A percentile compares a stretch with the other conserved stretches of the same genome.
These are phyloP conservation scores for Erodium texanum DNA, from an alignment of 441 rosid genomes.

Conservation along the genomic window DNA sequence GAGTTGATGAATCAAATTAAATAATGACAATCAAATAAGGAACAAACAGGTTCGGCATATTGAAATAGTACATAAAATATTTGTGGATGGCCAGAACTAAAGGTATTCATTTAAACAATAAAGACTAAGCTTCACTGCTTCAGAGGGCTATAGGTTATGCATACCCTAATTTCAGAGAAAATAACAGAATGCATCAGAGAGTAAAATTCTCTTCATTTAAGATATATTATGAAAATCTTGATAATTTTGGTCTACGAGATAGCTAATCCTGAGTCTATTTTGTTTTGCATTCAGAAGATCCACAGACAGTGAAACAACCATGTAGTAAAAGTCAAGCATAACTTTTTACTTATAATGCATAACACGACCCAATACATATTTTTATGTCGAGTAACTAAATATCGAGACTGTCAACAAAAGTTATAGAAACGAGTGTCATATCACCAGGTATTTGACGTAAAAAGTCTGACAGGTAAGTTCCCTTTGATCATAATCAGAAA, in stretches of 20 bases:
- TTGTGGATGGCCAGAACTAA: neutral
- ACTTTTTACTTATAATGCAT: neutral
- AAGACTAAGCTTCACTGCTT: neutral
- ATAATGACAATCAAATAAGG: neutral
- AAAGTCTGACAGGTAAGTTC: neutral
- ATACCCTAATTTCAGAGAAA: neutral
- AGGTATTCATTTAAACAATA: neutral
- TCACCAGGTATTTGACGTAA: neutral
- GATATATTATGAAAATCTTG: neutral
- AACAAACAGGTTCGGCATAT: neutral
- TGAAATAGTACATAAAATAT: neutral
- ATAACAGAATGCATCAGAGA: neutral
- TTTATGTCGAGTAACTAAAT: too few species aligned
- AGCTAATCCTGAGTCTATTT: neutral
- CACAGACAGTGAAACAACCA: too few species aligned
- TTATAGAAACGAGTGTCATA: too few species aligned
- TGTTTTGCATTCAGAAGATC: neutral
- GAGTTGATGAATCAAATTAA: constrained; percentile 14
- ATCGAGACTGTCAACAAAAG: neutral
- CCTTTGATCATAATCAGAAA: neutral
- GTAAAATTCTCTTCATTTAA: neutral
- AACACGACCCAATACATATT: neutral
- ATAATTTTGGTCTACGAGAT: neutral
- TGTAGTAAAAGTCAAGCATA: neutral
- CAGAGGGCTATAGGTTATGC: neutral